Conservation (phyloP, 805 yeast species). For the Wickerhamomyces hampshirensis region DNA sequence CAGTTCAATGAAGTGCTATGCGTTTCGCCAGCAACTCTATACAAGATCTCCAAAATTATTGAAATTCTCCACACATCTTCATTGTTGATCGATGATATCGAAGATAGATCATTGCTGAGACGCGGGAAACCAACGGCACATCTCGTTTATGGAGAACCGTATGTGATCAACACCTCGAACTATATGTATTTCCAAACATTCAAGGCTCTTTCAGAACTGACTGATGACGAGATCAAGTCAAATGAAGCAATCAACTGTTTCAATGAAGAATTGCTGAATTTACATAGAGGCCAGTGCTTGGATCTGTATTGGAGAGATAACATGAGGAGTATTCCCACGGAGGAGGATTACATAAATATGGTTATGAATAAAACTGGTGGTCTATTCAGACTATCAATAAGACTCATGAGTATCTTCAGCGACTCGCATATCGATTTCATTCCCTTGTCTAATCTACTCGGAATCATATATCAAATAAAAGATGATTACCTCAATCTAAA, state of each 20-base stretch:
- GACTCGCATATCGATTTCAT: conserved; percentile 29
- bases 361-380: conserved; percentile 90
- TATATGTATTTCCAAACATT: conserved; percentile 76
- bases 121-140: conserved; percentile 83
- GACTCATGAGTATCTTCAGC: conserved; percentile 46
- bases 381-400: conserved; percentile 67
- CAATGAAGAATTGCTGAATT: conserved; percentile 68
- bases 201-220: conserved; percentile 20
- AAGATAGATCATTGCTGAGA: conserved; percentile 66
- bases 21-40: conserved; percentile 35
- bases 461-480: conserved; percentile 76
- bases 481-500: conserved; percentile 78
- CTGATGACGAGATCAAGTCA: conserved; percentile 1
- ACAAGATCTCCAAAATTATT: conserved; percentile 41
- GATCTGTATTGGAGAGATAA: conserved; percentile 87
- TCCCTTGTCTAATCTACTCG: conserved; percentile 70
- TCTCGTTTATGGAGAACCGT: conserved; percentile 67
- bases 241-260: conserved; percentile 37
- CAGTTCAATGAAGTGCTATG: conserved; percentile 50
- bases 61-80: conserved; percentile 63
- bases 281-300: conserved; percentile 87
- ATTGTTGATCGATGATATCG: conserved; percentile 80
- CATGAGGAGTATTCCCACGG: conserved; percentile 47
- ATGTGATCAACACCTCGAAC: conserved; percentile 79
- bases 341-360: conserved; percentile 68